Evolutionary conservation across 208 protist species (phyloP), one percentile per base, ranked within the genome.

Genomic region (Leishmania tarentolae): DNA sequence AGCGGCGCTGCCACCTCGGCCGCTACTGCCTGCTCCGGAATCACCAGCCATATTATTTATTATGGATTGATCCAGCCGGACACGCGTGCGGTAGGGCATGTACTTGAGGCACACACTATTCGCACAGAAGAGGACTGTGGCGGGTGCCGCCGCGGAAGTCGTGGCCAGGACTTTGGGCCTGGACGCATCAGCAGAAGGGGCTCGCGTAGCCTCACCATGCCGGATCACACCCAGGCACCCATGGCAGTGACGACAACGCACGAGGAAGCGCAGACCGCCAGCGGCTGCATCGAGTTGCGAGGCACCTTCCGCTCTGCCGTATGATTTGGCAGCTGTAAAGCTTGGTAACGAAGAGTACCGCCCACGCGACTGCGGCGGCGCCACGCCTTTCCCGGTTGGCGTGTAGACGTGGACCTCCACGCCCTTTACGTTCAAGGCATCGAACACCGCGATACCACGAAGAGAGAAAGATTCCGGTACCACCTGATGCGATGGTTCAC

Each of bases 101-200:
- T 93, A 89, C 72, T 68, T 40, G 28, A 96, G 82, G 53, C 91
- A 93, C 37, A 75, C 87, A 76, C 93, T 94, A 81, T 96, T 94
- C 11, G 88, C 90, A 31, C 87, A 86, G 78, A 93, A 91, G n/a
- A 88, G 69, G 17, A 74, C 37, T 28, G 42, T 66, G 9, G 37
- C 37, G 24, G 79, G 37, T 56, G 68, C 1, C 1, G 75, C 21
- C 28, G 74, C 21, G 17, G 63, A 1, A 13, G 69, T 44, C 8
- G 21, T 46, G 19, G 21, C 44, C 61, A 59, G 40, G 13, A 15
- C 61, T 9, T 8, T 75, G 40, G 13, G 9, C 24, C n/a, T 56
- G 40, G 13, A 11, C 46, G 63, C 35, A 4, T 65, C 66, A 2
- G 66, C 77, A 35, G 66, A 37, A 24, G 46, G 35, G 7, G 66